These are phyloP conservation scores for Pichia sp. DNA, from an alignment of 1,139 yeast species.

Conservation along the genomic window DNA sequence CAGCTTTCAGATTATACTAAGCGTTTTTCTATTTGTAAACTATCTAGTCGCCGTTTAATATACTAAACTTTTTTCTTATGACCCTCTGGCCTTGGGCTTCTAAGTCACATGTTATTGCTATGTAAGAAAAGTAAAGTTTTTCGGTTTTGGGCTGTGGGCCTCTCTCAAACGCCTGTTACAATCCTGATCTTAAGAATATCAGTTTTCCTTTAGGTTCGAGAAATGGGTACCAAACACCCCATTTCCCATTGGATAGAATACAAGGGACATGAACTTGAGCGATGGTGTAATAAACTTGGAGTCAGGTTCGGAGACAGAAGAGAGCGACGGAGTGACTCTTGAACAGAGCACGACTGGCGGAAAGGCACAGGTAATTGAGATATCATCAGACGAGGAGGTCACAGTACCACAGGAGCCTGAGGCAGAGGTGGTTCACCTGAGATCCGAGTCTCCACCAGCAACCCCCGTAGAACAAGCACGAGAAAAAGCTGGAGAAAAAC, in stretches of 20 bases:
- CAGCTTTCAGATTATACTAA: slow-evolving; percentile 98
- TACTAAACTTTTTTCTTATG: background rate
- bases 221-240: background rate
- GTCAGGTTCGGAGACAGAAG: slow-evolving; percentile 13
- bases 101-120: too few relatives aligned
- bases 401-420: background rate
- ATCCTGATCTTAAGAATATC: background rate
- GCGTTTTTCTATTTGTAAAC: slow-evolving; percentile 11
- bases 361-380: background rate
- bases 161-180: background rate
- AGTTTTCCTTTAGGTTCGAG: background rate
- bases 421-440: background rate
- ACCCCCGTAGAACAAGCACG: background rate
- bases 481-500: background rate
- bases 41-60: slow-evolving; percentile 5
- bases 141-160: background rate
- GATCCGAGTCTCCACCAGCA: background rate
- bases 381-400: slow-evolving; percentile 1
- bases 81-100: too few relatives aligned
- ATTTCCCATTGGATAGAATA: background rate
- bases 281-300: slow-evolving; percentile 10
- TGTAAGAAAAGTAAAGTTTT: too few relatives aligned
- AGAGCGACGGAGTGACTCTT: background rate
- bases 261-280: background rate
- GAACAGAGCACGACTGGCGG: background rate